A percentile compares a stretch with the other conserved stretches of the same genome.
Evolutionary conservation across 2,329 filamentous ascomycete genomes (phyloP).

Genomic region (Xylariales sp.): DNA sequence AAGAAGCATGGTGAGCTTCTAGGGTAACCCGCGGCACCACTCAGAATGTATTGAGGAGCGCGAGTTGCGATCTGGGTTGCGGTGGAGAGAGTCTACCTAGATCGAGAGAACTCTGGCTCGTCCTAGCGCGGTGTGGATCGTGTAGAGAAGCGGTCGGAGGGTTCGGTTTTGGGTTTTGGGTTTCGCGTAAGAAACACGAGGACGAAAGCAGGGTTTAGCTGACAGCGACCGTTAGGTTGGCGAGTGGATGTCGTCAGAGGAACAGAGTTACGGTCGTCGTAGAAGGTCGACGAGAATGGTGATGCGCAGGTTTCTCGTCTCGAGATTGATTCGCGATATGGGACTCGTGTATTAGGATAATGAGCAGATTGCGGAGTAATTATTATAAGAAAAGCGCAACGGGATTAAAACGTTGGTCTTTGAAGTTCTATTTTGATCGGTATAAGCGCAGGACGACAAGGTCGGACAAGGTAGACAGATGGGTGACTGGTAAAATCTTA

Average conservation of each 20-base stretch:
- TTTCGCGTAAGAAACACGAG: conserved; percentile 13
- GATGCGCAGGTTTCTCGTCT: conserved; percentile 10
- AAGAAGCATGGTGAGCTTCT: conserved; percentile 77
- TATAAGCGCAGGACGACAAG: conserved; percentile 2
- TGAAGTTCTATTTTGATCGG: conserved; percentile 9
- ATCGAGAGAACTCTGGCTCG: conserved; percentile 7
- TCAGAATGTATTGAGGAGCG: conserved; percentile 44
- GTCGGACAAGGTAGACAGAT: background rate
- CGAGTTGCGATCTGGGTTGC: conserved; percentile 25
- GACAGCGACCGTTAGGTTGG: background rate
- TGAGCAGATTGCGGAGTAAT: conserved; percentile 3
- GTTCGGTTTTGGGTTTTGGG: background rate
- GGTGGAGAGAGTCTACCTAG: background rate
- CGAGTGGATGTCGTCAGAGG: conserved; percentile 19
- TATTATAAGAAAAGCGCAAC: background rate
- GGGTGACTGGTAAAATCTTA: conserved; percentile 24
- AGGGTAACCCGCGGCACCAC: conserved; percentile 58
- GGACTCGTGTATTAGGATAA: background rate
- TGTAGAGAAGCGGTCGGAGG: background rate
- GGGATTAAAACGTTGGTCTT: conserved; percentile 7
- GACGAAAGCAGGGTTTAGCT: conserved; percentile 5
- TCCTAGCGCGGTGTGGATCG: background rate
- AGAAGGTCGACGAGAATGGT: conserved; percentile 7
- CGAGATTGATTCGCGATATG: conserved; percentile 9
- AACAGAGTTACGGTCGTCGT: conserved; percentile 11